Conservation (phyloP, 2,329 filamentous ascomycete genomes). For the Sphaerulina musiva region DNA sequence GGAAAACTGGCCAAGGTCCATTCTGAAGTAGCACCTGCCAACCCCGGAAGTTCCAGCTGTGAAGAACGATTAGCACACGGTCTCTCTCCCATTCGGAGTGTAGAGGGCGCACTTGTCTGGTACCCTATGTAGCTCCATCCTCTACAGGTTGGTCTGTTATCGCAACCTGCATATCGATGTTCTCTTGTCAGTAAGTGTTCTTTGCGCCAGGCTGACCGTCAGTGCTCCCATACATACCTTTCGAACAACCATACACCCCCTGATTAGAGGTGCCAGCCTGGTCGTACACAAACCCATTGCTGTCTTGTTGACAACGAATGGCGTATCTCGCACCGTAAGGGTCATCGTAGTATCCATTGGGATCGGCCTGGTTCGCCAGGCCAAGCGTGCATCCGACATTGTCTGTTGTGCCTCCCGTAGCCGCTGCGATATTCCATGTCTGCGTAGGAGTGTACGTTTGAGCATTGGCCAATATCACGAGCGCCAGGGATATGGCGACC, state of each 20-base stretch:
- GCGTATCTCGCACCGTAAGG: conserved; percentile 16
- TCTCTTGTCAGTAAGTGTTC: no score
- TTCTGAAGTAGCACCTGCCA: conserved; percentile 8
- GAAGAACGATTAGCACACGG: background rate
- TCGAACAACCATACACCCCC: no score
- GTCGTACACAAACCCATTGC: conserved; percentile 1
- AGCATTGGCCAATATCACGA: conserved; percentile 6
- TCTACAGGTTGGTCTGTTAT: conserved; percentile 14
- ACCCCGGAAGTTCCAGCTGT: conserved; percentile 3
- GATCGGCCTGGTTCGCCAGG: conserved; percentile 3
- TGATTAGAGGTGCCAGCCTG: no score
- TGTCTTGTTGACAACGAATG: conserved; percentile 14
- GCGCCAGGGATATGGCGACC: conserved; percentile 9
- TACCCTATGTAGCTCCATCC: conserved; percentile 13
- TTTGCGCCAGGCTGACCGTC: no score
- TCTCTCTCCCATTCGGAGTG: background rate
- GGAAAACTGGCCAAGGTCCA: background rate
- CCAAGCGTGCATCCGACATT: background rate
- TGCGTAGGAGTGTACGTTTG: conserved; percentile 12
- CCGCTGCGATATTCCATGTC: conserved; percentile 8
- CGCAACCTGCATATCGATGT: conserved; percentile 9
- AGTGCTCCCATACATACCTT: no score
- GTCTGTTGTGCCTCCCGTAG: background rate
- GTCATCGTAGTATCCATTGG: conserved; percentile 17
- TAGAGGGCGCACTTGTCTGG: conserved; percentile 3